Evolutionary conservation across 805 yeast species (phyloP), one percentile per base, ranked within the genome.

Genomic region (Torulaspora quercuum): DNA sequence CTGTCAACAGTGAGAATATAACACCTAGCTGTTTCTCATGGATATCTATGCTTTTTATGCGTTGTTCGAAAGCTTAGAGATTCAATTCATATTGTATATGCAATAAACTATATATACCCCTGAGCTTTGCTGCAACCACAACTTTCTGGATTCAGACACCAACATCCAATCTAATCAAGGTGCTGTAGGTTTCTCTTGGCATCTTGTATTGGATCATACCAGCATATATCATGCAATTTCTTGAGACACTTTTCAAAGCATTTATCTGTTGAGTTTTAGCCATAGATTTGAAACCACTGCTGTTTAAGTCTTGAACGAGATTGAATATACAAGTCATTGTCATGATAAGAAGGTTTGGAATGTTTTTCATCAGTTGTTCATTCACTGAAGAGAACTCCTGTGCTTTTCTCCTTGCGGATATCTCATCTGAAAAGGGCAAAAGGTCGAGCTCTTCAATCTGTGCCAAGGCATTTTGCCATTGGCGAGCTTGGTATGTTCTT

Each of bases 171-270:
- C 72, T 75, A 20, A 82, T 77, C 52, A 84, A 65, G 26, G 78
- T 71, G 48, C 84, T 77, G 57, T 83, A 86, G 0, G 86, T 80
- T 50, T 86, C 95, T 37, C 72, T 65, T 6, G 96, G 95, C 94
- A 89, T 86, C 57, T 82, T 80, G 63, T 84, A 88, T 63, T 86
- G 95, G 23, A 89, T 81, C 80, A 90, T 82, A 43, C 97, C 97
- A 5, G 97, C 95, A 59, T 82, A 90, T 3, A 89, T 77, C 88
- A 89, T 87, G 61, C 95, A 83, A 61, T 87, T 87, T 59, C 78
- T 82, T 2, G 95, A 87, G 45, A 82, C 70, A 44, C 72, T 72
- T 33, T 69, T 69, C 53, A 86, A 64, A 26, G 76, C 73, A 3
- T 60, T 67, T 13, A 73, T 61, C 55, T 80, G 82, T 39, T 73